Evolutionary conservation across 306 rosid species (phyloP), one percentile per base, ranked within the genome.

Genomic region (Spatholobus suberectus): DNA sequence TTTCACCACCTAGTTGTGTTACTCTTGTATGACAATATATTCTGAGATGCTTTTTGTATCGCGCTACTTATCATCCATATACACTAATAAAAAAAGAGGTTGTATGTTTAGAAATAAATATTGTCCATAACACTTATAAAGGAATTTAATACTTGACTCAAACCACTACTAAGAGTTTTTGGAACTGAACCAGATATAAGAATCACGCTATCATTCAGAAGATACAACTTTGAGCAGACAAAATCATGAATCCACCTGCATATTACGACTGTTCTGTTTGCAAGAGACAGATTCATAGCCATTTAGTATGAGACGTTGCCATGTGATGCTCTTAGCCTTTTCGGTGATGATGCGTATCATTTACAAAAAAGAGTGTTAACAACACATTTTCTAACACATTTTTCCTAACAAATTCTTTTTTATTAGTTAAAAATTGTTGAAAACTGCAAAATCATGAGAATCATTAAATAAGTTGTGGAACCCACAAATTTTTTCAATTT

Each of bases 151-250:
- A 62, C 14, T 32, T 6, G 15, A 12, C 40, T 63, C 41, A 63
- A 29, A 63, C 23, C 70, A 32, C 41, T 29, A 29, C 13, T 32
- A 12, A 44, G 58, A 23, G 62, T 29, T 63, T 14, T 61, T 49
- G 44, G 5, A 73, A n/a, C 23, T 32, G 47, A 72, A 20, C 8
- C n/a, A 10, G 26, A 73, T 38, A 26, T 8, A 26, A 26, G 61
- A 71, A 46, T 70, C 76, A 7, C 41, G 1, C 6, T n/a, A 47
- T 72, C 20, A 27, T 29, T n/a, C 3, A 29, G 4, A 46, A 17
- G 69, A 58, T 13, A n/a, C 57, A 73, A 73, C 32, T 37, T 51
- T 68, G 65, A 23, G 73, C 21, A 51, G 32, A 68, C 63, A 79
- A 69, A 61, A 27, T 61, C 69, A 61, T 27, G 69, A 68, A 68